Conservation (phyloP, 129 eudicot species). For the Scalesia atractyloides region DNA sequence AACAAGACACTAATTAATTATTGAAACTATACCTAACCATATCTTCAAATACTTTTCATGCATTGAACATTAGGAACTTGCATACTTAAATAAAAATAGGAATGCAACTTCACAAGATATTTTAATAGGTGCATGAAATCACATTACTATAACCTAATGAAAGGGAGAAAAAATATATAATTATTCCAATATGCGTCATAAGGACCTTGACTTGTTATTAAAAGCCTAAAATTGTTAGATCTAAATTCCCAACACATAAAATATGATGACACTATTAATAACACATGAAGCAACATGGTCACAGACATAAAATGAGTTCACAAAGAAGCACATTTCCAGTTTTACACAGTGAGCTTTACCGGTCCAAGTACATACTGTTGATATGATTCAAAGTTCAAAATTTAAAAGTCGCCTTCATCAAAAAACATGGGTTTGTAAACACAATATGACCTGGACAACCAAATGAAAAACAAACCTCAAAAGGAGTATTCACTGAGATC, state of each 20-base stretch:
- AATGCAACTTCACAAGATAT: not conserved
- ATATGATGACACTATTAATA: not conserved
- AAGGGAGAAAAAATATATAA: not conserved
- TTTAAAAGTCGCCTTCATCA: not conserved
- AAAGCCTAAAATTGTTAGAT: not conserved
- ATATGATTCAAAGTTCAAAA: not conserved
- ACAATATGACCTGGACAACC: not conserved
- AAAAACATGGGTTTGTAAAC: not conserved
- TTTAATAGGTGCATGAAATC: not conserved
- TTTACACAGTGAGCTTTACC: not conserved
- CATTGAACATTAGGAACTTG: too few species aligned
- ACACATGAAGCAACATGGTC: not conserved
- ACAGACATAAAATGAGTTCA: not conserved
- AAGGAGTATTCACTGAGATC: conserved; percentile 82
- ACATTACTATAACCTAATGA: not conserved
- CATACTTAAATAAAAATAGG: not conserved
- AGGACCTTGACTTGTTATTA: not conserved
- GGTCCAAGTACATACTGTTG: not conserved
- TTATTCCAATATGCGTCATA: too few species aligned
- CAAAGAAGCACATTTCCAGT: not conserved
- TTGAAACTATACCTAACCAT: too few species aligned
- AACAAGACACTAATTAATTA: too few species aligned
- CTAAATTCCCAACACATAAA: not conserved
- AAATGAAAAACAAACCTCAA: conserved; percentile 27
- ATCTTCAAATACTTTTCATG: not conserved